Evolutionary conservation across 805 yeast genomes (phyloP).

Genomic region (Lachancea nothofagi): DNA sequence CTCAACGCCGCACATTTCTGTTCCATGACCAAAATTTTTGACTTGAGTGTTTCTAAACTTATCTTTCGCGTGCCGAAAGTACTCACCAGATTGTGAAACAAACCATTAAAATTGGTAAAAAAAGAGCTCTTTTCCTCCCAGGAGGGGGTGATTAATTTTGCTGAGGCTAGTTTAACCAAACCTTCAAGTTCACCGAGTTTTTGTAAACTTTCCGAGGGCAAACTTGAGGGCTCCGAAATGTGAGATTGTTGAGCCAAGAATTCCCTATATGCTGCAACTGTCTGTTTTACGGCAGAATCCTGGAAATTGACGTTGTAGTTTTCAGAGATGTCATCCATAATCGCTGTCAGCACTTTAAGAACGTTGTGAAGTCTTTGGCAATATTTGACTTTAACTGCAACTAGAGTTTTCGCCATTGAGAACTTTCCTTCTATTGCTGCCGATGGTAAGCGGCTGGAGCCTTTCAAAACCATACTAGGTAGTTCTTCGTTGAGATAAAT

Average conservation of each 20-base stretch:
- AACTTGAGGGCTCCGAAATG: slow-evolving; percentile 4
- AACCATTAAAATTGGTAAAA: not conserved
- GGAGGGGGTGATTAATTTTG: slow-evolving; percentile 11
- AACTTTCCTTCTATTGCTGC: slow-evolving; percentile 25
- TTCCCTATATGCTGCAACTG: slow-evolving; percentile 42
- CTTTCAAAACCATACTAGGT: slow-evolving; percentile 22
- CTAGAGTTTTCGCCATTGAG: slow-evolving; percentile 22
- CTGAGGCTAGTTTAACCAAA: slow-evolving; percentile 16
- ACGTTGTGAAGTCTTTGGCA: slow-evolving; percentile 16
- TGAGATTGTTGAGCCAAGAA: slow-evolving; percentile 17
- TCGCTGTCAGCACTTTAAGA: slow-evolving; percentile 36
- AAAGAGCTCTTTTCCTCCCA: not conserved
- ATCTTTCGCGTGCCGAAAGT: not conserved
- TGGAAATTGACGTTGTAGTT: slow-evolving; percentile 73
- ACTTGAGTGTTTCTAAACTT: not conserved
- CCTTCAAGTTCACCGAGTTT: slow-evolving; percentile 14
- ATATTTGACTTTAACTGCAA: slow-evolving; percentile 22
- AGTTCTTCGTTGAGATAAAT: slow-evolving; percentile 26
- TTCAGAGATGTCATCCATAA: slow-evolving; percentile 41
- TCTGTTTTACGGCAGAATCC: slow-evolving; percentile 62
- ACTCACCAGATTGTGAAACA: not conserved
- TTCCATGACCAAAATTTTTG: slow-evolving; percentile 1
- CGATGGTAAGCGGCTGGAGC: slow-evolving; percentile 20
- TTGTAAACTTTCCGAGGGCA: slow-evolving; percentile 14
- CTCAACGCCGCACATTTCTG: slow-evolving; percentile 4